Base-by-base conservation (phyloP, 1,284 basidiomycete species). In the Stereum hirsutum region DNA sequence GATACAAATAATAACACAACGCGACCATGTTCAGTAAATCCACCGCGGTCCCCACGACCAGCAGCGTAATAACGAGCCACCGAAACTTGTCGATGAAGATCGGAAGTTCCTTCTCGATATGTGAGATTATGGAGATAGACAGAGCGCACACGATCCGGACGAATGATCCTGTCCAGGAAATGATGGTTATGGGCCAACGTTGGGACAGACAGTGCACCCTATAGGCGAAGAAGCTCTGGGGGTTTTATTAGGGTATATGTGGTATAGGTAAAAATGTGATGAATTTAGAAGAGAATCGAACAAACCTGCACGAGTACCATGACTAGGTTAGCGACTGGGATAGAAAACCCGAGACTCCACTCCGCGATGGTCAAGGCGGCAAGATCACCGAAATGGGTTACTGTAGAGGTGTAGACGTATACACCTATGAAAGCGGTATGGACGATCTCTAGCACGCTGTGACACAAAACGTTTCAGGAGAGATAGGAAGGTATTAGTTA, bases 211-310 rank as follows among this genome's bases (percentile, higher is more conserved):
- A 30, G 32, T 42, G 34, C 6, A 42, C 27, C 19, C 41, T 12
- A 23, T 42, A 24, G 20, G 41, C 41, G 25, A 42, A 42, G 25
- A 42, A 42, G 41, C 23, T 30, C 41, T 42, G 14, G 17, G 28
- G 2, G 11, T 14, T 41, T 26, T 8, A 17, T 23, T 11, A n/a
- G 41, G 7, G 8, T 14, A 11, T 11, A 25, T 38, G 6, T 21
- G 11, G 6, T 38, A 25, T 20, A 8, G 12, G 36, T n/a, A 11
- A 38, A 20, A 12, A 23, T 19, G 11, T 10, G n/a, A 38, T 23
- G 36, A 25, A 6, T n/a, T n/a, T n/a, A n/a, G n/a, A n/a, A n/a
- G n/a, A n/a, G n/a, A n/a, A n/a, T n/a, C n/a, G n/a, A n/a, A 23
- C 36, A 11, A 10, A 38, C 36, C 36, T 38, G 36, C 10, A 38